Evolutionary conservation across 192 early-diverging fungal species (phyloP).

Genomic region (Backusella tuberculispora): DNA sequence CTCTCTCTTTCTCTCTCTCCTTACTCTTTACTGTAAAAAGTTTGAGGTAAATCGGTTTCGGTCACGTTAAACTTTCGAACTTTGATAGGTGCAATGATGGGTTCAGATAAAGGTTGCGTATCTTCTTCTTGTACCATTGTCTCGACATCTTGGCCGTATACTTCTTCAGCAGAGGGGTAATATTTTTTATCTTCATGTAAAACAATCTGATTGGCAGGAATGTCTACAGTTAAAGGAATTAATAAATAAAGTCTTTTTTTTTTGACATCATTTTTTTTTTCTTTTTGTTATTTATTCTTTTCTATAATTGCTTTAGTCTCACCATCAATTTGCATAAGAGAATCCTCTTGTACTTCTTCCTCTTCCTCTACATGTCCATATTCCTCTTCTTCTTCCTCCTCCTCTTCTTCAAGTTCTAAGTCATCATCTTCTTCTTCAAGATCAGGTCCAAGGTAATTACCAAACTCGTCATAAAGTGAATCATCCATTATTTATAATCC

Average conservation of each 20-base stretch:
- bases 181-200: conserved; percentile 99
- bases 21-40: conserved; percentile 87
- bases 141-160: conserved; percentile 96
- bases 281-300: not conserved
- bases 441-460: conserved; percentile 99
- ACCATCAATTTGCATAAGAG: conserved; percentile 73
- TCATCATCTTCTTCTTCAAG: conserved; percentile 74
- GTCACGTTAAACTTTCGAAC: conserved; percentile 83
- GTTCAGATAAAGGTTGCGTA: conserved; percentile 92
- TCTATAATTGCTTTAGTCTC: not conserved
- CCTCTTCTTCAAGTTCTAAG: conserved; percentile 54
- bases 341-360: conserved; percentile 25
- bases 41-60: conserved; percentile 85
- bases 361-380: conserved; percentile 43
- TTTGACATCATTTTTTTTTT: too few species aligned
- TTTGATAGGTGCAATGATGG: conserved; percentile 92
- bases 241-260: conserved; percentile 16
- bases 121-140: conserved; percentile 97
- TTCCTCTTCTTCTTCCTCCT: conserved; percentile 44
- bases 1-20: not conserved
- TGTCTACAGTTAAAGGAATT: conserved; percentile 40
- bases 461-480: conserved; percentile 88
- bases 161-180: conserved; percentile 96
- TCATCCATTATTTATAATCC: conserved; percentile 62
- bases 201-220: conserved; percentile 77